A percentile compares a stretch with the other conserved stretches of the same genome.
Conservation (phyloP, 2,329 filamentous ascomycete species). For the Bipolaris sorokiniana region DNA sequence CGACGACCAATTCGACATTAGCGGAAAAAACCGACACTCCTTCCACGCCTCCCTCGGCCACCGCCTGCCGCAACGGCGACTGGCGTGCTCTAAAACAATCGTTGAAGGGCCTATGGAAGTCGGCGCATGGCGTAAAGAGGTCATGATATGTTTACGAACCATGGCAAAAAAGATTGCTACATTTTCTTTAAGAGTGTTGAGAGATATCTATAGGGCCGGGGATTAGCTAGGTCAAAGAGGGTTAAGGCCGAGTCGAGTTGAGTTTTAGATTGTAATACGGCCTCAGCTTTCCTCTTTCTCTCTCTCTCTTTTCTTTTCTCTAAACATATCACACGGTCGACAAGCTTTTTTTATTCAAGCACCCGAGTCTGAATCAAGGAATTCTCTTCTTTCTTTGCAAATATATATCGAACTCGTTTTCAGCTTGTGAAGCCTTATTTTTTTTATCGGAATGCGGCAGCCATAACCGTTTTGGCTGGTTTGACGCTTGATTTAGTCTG, state of each 20-base stretch:
- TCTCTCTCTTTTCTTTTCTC: neutral
- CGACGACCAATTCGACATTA: conserved; percentile 32
- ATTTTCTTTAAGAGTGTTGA: conserved; percentile 15
- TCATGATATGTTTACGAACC: conserved; percentile 32
- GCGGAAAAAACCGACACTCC: conserved; percentile 31
- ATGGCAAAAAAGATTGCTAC: conserved; percentile 23
- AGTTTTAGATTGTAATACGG: conserved; percentile 21
- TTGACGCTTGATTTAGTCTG: too few relatives aligned
- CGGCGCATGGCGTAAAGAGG: conserved; percentile 40
- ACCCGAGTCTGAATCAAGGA: conserved; percentile 19
- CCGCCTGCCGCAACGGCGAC: conserved; percentile 39
- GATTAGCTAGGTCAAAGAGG: conserved; percentile 2
- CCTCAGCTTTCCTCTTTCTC: conserved; percentile 4
- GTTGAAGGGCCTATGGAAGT: conserved; percentile 42
- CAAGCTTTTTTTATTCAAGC: conserved; percentile 12
- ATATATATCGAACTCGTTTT: neutral
- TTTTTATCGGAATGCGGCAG: too few relatives aligned
- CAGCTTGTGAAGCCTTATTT: neutral
- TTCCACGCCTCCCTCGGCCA: conserved; percentile 22
- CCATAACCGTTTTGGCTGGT: too few relatives aligned
- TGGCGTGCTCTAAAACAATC: conserved; percentile 42
- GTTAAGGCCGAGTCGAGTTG: conserved; percentile 9
- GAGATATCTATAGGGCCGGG: too few relatives aligned
- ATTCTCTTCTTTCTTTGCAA: conserved; percentile 9
- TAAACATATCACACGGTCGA: conserved; percentile 24